These are phyloP conservation scores for Achaetomiella virescens DNA, from an alignment of 495 filamentous ascomycete genomes.

Conservation along the genomic window DNA sequence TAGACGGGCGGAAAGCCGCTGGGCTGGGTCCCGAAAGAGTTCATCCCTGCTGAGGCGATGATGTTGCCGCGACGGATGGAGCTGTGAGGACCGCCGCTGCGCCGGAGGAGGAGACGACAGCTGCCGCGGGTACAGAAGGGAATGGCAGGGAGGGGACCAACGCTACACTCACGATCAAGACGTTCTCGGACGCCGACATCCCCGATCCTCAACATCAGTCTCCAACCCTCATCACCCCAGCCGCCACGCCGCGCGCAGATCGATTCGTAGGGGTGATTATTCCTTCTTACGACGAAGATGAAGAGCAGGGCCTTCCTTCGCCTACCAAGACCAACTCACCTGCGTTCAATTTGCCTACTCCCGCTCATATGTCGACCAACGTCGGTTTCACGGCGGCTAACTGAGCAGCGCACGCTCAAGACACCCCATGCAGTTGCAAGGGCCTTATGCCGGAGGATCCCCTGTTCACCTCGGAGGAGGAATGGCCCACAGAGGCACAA, in stretches of 20 bases:
- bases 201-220: neutral
- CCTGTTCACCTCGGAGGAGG: neutral
- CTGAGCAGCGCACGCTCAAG: neutral
- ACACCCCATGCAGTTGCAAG: neutral
- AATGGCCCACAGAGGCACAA: too few relatives aligned
- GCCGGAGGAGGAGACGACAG: too few relatives aligned
- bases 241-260: neutral
- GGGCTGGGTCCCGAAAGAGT: conserved; percentile 18
- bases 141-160: neutral
- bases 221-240: neutral
- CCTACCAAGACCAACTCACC: neutral
- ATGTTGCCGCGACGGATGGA: neutral
- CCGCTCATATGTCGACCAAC: neutral
- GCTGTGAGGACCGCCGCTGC: neutral
- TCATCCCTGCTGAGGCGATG: conserved; percentile 1
- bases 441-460: neutral
- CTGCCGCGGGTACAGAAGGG: neutral
- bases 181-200: neutral
- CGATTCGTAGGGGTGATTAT: neutral
- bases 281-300: neutral
- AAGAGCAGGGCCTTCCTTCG: neutral
- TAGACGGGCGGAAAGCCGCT: conserved; percentile 37
- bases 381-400: neutral
- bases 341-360: neutral
- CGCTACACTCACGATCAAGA: neutral